A percentile compares a stretch with the other conserved stretches of the same genome.
Evolutionary conservation across 768 basidiomycete genomes (phyloP).

Genomic region (Suillus discolor): DNA sequence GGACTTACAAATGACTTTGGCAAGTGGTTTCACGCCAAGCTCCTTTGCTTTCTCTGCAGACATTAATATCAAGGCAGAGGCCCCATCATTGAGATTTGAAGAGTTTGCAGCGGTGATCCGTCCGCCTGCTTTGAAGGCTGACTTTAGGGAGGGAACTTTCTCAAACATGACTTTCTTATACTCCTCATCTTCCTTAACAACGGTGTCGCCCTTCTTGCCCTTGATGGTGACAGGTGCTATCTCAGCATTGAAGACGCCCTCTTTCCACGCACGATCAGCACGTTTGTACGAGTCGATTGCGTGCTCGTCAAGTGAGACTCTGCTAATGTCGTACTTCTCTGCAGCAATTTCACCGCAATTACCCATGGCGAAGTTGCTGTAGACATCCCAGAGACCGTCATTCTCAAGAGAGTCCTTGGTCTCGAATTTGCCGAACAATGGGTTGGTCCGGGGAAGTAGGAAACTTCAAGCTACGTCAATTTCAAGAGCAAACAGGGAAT

Average conservation of each 20-base stretch:
- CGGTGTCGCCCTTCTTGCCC: conserved; percentile 90
- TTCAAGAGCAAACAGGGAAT: conserved; percentile 8
- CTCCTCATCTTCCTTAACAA: conserved; percentile 95
- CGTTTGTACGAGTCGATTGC: conserved; percentile 96
- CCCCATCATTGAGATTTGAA: conserved; percentile 93
- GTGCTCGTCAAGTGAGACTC: conserved; percentile 87
- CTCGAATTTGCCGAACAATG: conserved; percentile 86
- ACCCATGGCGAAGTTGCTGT: conserved; percentile 98
- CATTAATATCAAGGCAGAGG: conserved; percentile 93
- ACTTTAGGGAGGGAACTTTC: conserved; percentile 86
- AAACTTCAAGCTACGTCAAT: conserved; percentile 50
- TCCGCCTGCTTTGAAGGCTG: conserved; percentile 89
- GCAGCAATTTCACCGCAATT: conserved; percentile 92
- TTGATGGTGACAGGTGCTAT: conserved; percentile 89
- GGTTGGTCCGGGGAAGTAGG: conserved; percentile 80
- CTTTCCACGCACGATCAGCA: conserved; percentile 88
- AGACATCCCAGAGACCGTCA: conserved; percentile 96
- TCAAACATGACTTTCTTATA: conserved; percentile 96
- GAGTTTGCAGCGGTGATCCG: conserved; percentile 97
- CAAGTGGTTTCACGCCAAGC: conserved; percentile 89
- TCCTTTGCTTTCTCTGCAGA: conserved; percentile 92
- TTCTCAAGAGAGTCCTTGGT: conserved; percentile 84
- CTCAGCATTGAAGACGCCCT: conserved; percentile 83
- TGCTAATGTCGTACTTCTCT: conserved; percentile 77
- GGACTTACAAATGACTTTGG: conserved; percentile 86